These are phyloP conservation scores for Mortierella hygrophila DNA, from an alignment of 192 early-diverging fungal species.

Conservation along the genomic window DNA sequence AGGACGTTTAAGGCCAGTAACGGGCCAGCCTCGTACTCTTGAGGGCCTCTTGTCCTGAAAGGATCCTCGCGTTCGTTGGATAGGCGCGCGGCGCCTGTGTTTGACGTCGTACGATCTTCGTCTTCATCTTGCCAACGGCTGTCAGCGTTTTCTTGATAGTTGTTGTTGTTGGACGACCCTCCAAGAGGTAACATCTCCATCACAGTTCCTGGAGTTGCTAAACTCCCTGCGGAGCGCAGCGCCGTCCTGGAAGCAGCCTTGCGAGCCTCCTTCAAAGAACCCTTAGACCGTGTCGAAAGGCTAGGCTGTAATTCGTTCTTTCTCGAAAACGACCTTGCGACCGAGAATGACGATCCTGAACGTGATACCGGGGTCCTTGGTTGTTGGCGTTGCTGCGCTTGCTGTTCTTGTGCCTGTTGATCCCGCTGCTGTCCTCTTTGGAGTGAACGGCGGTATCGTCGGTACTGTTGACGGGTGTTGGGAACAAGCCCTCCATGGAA, in stretches of 20 bases:
- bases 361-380: not conserved
- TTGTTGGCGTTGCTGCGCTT: not conserved
- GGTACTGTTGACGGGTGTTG: conserved; percentile 19
- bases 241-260: conserved; percentile 15
- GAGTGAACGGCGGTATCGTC: conserved; percentile 25
- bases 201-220: not conserved
- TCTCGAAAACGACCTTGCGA: not conserved
- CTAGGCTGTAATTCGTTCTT: not conserved
- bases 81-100: no score
- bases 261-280: conserved; percentile 12
- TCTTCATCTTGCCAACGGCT: not conserved
- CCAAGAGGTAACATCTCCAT: not conserved
- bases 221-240: not conserved
- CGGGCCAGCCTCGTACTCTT: conserved; percentile 46
- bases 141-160: not conserved
- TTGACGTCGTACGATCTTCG: not conserved
- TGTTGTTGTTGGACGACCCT: not conserved
- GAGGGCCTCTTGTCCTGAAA: conserved; percentile 12
- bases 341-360: not conserved
- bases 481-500: conserved; percentile 49
- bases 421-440: not conserved
- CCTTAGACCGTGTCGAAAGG: not conserved
- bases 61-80: not conserved
- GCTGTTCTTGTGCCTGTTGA: not conserved
- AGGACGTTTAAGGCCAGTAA: conserved; percentile 44